Evolutionary conservation across 495 filamentous ascomycete species (phyloP).

Genomic region (Trichoderma asperelloides): DNA sequence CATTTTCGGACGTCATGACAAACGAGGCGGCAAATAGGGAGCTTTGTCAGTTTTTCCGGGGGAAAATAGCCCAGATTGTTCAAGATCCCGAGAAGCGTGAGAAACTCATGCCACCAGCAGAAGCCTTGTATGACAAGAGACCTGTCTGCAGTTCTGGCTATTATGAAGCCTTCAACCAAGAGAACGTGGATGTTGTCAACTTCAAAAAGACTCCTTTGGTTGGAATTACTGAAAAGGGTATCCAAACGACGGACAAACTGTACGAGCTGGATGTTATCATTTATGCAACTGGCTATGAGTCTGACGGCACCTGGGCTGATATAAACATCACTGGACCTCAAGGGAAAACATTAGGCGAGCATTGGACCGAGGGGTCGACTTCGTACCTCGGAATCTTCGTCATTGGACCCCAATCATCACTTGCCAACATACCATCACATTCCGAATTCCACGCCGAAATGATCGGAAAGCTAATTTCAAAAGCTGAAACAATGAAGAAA

Average conservation of each 20-base stretch:
- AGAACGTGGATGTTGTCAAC: slow-evolving; percentile 46
- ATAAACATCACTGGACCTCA: not conserved
- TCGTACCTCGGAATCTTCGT: not conserved
- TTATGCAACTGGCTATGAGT: not conserved
- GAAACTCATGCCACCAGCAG: too few species aligned
- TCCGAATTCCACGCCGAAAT: too few species aligned
- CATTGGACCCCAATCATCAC: not conserved
- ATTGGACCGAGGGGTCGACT: not conserved
- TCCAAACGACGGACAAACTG: slow-evolving; percentile 28
- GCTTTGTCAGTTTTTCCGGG: slow-evolving; percentile 50
- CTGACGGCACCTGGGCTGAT: not conserved
- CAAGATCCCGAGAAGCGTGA: slow-evolving; percentile 26
- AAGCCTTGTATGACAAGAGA: too few species aligned
- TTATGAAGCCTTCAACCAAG: slow-evolving; percentile 49
- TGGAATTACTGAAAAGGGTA: slow-evolving; percentile 35
- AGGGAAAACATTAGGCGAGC: not conserved
- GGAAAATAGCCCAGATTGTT: slow-evolving; percentile 41
- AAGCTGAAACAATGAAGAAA: too few species aligned
- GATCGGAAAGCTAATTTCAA: too few species aligned
- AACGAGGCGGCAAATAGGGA: slow-evolving; percentile 35
- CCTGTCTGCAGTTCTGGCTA: slow-evolving; percentile 24
- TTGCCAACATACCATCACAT: not conserved
- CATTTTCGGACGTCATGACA: slow-evolving; percentile 42
- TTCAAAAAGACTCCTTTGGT: slow-evolving; percentile 40
- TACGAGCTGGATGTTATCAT: slow-evolving; percentile 30